Base-by-base conservation (phyloP, 345 rosid genomes). In the Sonneratia caseolaris region DNA sequence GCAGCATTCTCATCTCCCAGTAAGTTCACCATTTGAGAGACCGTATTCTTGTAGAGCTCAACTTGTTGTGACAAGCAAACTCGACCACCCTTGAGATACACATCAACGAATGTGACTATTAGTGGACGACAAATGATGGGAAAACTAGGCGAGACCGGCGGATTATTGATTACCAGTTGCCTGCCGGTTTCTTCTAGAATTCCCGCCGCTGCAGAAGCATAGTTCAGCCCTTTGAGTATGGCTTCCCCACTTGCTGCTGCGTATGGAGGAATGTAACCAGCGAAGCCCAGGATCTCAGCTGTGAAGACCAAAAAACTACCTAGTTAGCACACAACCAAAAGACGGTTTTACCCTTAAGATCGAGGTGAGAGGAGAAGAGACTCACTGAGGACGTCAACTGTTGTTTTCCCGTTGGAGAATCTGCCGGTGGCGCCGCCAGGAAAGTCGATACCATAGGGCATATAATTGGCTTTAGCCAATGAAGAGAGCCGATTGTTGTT, bases 181-280 rank as follows among this genome's bases (percentile, higher is more conserved):
- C n/a, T 83, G 40, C 97, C 97, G 14, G 94, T 82, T 76, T 92
- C 97, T 16, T 86, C 91, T 80, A 89, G 81, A 35, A 92, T 92
- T 71, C 97, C 97, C 0, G 96, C 96, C 37, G 94, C 97, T 9
- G 92, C 97, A 5, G 97, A 92, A 43, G 97, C 97, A 21, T 74
- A 92, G 74, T 92, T 92, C 14, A 90, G 89, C 71, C 97, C 97
- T 69, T 68, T 65, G 16, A 90, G 87, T 70, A 92, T 80, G 66
- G 71, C 78, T 19, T 78, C 71, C 14, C 96, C 94, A 13, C 81
- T 85, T 40, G 84, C 84, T 16, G 82, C 66, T 24, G 84, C 72
- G 68, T 78, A 88, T 3, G 96, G 88, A 64, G 86, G 88, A 74
- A 87, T 86, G 74, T 72, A 88, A 38, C 66, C 69, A 42, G 82